Conservation (phyloP, 169 alveolate genomes). For the Plasmodium relictum region DNA sequence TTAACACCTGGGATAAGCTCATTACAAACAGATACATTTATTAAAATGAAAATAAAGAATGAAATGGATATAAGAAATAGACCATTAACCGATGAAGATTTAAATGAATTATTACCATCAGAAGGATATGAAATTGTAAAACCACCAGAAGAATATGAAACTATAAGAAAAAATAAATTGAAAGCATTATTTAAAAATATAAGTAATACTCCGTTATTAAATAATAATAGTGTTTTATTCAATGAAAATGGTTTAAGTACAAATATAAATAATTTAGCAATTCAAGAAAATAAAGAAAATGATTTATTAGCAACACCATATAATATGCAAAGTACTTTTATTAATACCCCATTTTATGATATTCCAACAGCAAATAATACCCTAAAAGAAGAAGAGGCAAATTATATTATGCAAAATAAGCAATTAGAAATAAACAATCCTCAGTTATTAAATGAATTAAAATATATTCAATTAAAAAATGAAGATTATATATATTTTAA, state of each 20-base stretch:
- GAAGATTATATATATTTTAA: conserved; percentile 94
- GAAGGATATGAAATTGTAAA: conserved; percentile 94
- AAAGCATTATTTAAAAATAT: conserved; percentile 74
- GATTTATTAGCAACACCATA: conserved; percentile 7
- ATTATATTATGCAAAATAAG: conserved; percentile 56
- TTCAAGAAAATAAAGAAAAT: neutral
- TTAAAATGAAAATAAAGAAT: conserved; percentile 62
- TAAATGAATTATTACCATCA: conserved; percentile 93
- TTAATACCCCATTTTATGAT: conserved; percentile 60
- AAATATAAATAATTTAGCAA: neutral
- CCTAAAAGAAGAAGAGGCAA: conserved; percentile 45
- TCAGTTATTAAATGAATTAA: conserved; percentile 73
- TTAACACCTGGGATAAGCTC: conserved; percentile 13
- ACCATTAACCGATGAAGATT: conserved; percentile 97
- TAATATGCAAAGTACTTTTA: conserved; percentile 44
- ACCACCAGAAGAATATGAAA: conserved; percentile 92
- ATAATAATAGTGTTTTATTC: conserved; percentile 10
- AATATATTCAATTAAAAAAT: conserved; percentile 92
- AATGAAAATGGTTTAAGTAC: neutral
- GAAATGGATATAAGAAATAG: conserved; percentile 82
- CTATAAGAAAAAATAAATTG: conserved; percentile 79
- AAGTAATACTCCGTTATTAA: conserved; percentile 83
- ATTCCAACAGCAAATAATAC: conserved; percentile 2
- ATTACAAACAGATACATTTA: neutral
- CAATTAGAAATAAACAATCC: conserved; percentile 70